These are phyloP conservation scores for Striga asiatica DNA, from an alignment of 257 asterid species.

Conservation along the genomic window DNA sequence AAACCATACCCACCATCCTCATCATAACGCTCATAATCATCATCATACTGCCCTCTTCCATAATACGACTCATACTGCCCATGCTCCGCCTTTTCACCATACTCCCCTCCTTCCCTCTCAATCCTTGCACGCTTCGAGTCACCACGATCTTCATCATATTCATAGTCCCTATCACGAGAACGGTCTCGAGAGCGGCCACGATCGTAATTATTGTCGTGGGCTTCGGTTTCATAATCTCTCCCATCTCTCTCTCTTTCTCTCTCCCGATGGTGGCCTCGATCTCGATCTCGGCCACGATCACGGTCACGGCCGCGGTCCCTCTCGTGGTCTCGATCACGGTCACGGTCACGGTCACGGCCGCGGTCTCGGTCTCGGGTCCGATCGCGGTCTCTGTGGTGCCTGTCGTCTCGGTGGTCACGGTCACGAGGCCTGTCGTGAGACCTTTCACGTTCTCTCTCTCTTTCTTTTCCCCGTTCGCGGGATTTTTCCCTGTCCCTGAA, in stretches of 20 bases:
- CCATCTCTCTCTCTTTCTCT: conserved; percentile 45
- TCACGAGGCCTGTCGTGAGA: conserved; percentile 75
- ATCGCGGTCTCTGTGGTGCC: conserved; percentile 86
- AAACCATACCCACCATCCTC: conserved; percentile 43
- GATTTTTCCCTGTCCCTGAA: conserved; percentile 80
- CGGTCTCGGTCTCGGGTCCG: conserved; percentile 55
- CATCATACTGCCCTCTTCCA: conserved; percentile 19
- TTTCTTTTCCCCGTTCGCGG: conserved; percentile 65
- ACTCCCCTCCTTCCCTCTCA: conserved; percentile 35
- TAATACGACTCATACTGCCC: too few species aligned
- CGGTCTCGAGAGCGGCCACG: conserved; percentile 38
- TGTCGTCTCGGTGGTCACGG: conserved; percentile 79
- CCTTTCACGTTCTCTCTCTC: conserved; percentile 55
- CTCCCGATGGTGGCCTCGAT: conserved; percentile 27
- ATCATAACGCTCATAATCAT: conserved; percentile 37
- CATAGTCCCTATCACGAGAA: conserved; percentile 41
- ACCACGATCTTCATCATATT: conserved; percentile 29
- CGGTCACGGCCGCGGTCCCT: conserved; percentile 50
- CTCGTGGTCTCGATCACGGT: conserved; percentile 30
- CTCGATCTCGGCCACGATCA: conserved; percentile 38
- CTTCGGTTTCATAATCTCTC: conserved; percentile 30
- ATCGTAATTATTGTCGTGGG: conserved; percentile 20
- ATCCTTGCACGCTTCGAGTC: conserved; percentile 35
- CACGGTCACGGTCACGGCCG: conserved; percentile 43
- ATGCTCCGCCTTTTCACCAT: conserved; percentile 40